Evolutionary conservation across 2,329 filamentous ascomycete species (phyloP).

Genomic region (Monosporascus ibericus): DNA sequence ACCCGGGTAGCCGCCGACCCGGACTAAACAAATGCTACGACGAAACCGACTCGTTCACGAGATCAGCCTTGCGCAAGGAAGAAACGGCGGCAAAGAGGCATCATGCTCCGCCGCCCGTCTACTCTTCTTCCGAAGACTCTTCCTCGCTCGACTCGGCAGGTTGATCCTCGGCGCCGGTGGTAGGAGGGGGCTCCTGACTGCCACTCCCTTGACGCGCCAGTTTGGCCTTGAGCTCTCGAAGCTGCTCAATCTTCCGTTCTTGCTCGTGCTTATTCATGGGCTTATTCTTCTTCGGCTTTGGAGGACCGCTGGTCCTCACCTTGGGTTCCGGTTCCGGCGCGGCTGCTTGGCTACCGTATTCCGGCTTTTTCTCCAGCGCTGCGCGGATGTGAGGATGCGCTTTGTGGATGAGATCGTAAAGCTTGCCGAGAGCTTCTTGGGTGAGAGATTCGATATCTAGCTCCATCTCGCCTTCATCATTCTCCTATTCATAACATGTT

Average conservation of each 20-base stretch:
- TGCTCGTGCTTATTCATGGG: conserved; percentile 70
- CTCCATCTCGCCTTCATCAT: conserved; percentile 53
- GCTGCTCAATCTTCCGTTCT: conserved; percentile 58
- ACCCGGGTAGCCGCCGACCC: too few relatives aligned
- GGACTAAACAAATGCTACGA: too few relatives aligned
- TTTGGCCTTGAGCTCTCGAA: conserved; percentile 53
- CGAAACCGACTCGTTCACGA: too few relatives aligned
- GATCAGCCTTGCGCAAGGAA: too few relatives aligned
- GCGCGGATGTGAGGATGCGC: conserved; percentile 30
- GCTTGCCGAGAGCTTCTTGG: conserved; percentile 46
- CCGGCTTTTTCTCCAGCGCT: conserved; percentile 26
- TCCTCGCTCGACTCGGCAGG: conserved; percentile 20
- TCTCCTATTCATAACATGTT: conserved; percentile 37
- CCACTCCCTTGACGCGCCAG: conserved; percentile 40
- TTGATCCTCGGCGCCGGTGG: conserved; percentile 16
- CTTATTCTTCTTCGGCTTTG: conserved; percentile 67
- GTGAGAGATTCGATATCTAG: conserved; percentile 54
- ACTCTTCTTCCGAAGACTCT: conserved; percentile 25
- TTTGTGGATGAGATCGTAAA: conserved; percentile 37
- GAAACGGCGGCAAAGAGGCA: too few relatives aligned
- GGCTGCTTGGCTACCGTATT: conserved; percentile 18
- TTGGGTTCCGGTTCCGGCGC: conserved; percentile 16
- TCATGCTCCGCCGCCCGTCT: background rate
- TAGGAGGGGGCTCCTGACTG: conserved; percentile 27
- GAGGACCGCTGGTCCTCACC: conserved; percentile 26